These are phyloP conservation scores for Stentor roeselii DNA, from an alignment of 73 alveolate species.

Conservation along the genomic window DNA sequence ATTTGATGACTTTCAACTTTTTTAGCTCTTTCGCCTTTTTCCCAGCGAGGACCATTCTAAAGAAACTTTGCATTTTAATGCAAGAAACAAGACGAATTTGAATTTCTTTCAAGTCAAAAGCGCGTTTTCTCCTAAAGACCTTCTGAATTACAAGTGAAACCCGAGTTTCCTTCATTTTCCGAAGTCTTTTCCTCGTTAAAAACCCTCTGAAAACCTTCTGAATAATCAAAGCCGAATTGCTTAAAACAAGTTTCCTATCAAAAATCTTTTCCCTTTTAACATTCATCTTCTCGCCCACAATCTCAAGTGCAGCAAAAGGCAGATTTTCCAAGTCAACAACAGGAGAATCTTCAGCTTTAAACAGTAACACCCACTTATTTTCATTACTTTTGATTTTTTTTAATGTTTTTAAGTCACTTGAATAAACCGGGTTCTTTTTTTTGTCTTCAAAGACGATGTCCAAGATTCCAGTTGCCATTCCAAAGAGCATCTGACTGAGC, in stretches of 20 bases:
- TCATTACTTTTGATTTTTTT: conserved; percentile 33
- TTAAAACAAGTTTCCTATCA: conserved; percentile 38
- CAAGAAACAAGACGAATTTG: conserved; percentile 19
- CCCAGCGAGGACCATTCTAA: conserved; percentile 28
- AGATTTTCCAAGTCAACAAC: conserved; percentile 26
- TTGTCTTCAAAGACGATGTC: conserved; percentile 46
- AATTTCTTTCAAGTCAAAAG: conserved; percentile 24
- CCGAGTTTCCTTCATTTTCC: not conserved
- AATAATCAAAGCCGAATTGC: conserved; percentile 33
- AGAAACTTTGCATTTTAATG: conserved; percentile 28
- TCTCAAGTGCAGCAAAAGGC: conserved; percentile 33
- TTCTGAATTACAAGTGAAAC: conserved; percentile 33
- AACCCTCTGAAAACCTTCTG: conserved; percentile 31
- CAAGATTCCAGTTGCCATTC: conserved; percentile 63
- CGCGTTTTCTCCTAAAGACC: conserved; percentile 33
- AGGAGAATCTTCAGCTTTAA: not conserved
- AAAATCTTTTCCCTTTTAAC: conserved; percentile 45
- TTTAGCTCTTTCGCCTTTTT: conserved; percentile 1
- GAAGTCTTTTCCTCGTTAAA: conserved; percentile 17
- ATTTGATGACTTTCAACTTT: conserved; percentile 18
- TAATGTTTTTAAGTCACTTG: conserved; percentile 23
- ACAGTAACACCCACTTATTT: conserved; percentile 18
- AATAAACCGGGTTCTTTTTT: conserved; percentile 19
- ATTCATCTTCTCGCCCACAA: conserved; percentile 51
- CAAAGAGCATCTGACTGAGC: conserved; percentile 71